Conservation (phyloP, 2,329 filamentous ascomycete genomes). For the Aspergillus nomiae region DNA sequence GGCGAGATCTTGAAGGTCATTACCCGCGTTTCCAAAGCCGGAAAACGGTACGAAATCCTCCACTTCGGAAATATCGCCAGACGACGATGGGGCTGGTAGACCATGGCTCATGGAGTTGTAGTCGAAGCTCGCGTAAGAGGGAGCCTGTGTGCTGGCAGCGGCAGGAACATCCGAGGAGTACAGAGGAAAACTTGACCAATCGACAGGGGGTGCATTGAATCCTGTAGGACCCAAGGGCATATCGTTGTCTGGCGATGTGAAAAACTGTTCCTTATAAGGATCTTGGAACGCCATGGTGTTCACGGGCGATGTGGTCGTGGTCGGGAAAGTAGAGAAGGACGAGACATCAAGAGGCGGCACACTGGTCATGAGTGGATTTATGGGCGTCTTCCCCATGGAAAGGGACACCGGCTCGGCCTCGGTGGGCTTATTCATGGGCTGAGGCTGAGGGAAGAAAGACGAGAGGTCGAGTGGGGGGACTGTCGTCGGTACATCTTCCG, state of each 20-base stretch:
- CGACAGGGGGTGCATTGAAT: conserved; percentile 45
- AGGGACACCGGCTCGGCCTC: conserved; percentile 28
- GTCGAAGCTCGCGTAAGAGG: conserved; percentile 50
- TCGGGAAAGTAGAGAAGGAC: conserved; percentile 37
- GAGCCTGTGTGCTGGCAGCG: conserved; percentile 46
- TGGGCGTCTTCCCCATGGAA: conserved; percentile 30
- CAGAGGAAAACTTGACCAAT: conserved; percentile 52
- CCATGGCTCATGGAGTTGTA: conserved; percentile 43
- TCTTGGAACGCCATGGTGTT: conserved; percentile 40
- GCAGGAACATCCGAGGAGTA: conserved; percentile 40
- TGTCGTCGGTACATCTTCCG: conserved; percentile 27
- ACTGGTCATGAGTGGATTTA: conserved; percentile 37
- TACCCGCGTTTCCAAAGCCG: conserved; percentile 28
- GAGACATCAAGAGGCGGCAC: conserved; percentile 44
- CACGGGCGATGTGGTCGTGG: conserved; percentile 35
- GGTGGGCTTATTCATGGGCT: conserved; percentile 27
- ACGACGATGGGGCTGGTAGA: conserved; percentile 48
- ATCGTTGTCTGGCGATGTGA: conserved; percentile 47
- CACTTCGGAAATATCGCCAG: conserved; percentile 52
- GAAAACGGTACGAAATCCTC: conserved; percentile 46
- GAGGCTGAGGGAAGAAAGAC: conserved; percentile 32
- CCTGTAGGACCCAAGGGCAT: conserved; percentile 39
- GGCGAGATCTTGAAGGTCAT: conserved; percentile 41
- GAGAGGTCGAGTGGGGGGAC: conserved; percentile 33
- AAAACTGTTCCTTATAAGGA: conserved; percentile 43